These are phyloP conservation scores for Dictyostelium capitatum DNA, from an alignment of 78 protist genomes.

Conservation along the genomic window DNA sequence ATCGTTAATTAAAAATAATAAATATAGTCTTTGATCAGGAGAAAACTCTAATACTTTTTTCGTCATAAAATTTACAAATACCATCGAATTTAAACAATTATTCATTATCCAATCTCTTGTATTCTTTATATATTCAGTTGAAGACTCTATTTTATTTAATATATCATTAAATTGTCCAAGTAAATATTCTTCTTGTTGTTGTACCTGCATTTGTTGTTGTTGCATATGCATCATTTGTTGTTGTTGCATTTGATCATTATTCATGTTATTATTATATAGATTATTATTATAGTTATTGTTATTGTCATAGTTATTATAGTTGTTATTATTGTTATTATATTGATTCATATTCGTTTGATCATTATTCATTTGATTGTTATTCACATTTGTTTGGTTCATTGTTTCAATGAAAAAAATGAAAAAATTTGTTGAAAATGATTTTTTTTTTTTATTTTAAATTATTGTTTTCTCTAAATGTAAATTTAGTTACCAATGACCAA, in stretches of 20 bases:
- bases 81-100: neutral
- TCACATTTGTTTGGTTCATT: no score
- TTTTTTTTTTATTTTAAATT: no score
- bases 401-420: no score
- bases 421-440: neutral
- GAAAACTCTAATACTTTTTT: neutral
- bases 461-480: no score
- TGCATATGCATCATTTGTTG: neutral
- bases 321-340: neutral
- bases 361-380: no score
- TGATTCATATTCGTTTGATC: no score
- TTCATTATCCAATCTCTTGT: slow-evolving; percentile 26
- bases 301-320: neutral
- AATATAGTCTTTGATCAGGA: slow-evolving; percentile 21
- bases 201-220: neutral
- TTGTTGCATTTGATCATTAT: neutral
- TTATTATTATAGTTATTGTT: neutral
- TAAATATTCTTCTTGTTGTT: slow-evolving; percentile 18
- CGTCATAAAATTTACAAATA: neutral
- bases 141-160: neutral
- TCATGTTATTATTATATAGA: neutral
- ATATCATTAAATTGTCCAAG: slow-evolving; percentile 8
- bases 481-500: no score
- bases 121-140: slow-evolving; percentile 6
- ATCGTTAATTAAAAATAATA: slow-evolving; percentile 26